These are phyloP conservation scores for Plasmodium fragile DNA, from an alignment of 169 alveolate genomes.

Conservation along the genomic window DNA sequence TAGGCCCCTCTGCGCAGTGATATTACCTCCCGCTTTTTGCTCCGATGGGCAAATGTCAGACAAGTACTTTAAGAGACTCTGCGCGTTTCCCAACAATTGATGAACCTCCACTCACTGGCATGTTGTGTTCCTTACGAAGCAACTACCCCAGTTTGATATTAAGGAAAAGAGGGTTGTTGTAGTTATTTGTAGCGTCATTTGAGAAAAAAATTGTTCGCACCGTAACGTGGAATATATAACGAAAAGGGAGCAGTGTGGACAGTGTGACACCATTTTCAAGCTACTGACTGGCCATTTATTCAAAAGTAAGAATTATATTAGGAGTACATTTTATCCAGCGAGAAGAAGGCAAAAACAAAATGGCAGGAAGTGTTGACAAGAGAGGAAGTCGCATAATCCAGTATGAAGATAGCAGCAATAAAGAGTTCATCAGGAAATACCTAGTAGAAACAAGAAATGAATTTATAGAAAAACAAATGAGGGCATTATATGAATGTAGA, in stretches of 20 bases:
- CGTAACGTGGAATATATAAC: not conserved
- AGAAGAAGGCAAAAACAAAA: not conserved
- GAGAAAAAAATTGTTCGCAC: not conserved
- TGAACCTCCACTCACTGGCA: not conserved
- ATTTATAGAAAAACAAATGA: constrained; percentile 75
- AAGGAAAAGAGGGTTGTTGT: not conserved
- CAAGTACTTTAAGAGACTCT: not conserved
- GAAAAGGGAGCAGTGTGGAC: not conserved
- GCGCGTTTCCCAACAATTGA: not conserved
- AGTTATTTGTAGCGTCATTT: not conserved
- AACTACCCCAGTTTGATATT: not conserved
- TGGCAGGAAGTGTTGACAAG: not conserved
- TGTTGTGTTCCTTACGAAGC: not conserved
- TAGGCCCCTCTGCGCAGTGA: not conserved
- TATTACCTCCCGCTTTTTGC: not conserved
- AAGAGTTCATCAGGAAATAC: constrained; percentile 55
- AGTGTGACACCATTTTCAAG: not conserved
- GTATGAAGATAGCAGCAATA: constrained; percentile 72
- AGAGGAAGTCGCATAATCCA: constrained; percentile 22
- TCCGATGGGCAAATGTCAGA: not conserved
- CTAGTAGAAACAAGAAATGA: constrained; percentile 54
- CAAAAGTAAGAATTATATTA: not conserved
- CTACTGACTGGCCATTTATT: not conserved
- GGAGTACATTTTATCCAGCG: not conserved
- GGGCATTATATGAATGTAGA: constrained; percentile 73